A percentile compares a stretch with the other conserved stretches of the same genome.
phyloP scores from a whole-genome alignment of 257 asterid species.

The Solanum microdontum region DNA sequence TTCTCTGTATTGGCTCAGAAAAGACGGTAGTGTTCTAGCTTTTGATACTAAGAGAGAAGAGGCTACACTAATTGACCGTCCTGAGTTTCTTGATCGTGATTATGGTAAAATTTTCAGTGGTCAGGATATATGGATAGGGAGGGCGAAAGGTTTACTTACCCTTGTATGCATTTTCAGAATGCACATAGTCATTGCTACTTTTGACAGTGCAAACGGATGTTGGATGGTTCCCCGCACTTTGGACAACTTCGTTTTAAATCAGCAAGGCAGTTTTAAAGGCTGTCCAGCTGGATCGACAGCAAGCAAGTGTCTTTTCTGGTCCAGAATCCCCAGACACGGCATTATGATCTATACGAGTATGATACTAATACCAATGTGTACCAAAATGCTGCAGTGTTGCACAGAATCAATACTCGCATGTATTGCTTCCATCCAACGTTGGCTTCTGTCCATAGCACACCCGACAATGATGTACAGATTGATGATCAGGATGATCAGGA shows the following conservation, averaged over 20 bases:
- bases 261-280: not conserved
- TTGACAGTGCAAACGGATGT: not conserved
- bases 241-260: not conserved
- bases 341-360: not conserved
- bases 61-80: not conserved
- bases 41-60: not conserved
- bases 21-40: not conserved
- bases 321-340: not conserved
- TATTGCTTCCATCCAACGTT: not conserved
- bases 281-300: not conserved
- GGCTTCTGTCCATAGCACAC: not conserved
- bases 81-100: not conserved
- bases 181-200: not conserved
- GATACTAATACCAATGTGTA: not conserved
- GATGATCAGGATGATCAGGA: too few species aligned
- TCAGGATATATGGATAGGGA: not conserved
- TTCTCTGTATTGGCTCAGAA: not conserved
- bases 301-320: not conserved
- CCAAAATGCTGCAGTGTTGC: not conserved
- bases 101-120: not conserved
- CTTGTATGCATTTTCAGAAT: not conserved
- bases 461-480: not conserved
- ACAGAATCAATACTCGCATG: not conserved
- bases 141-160: not conserved
- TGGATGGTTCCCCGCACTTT: not conserved